Conservation (phyloP, 306 rosid species). For the Urtica urens region DNA sequence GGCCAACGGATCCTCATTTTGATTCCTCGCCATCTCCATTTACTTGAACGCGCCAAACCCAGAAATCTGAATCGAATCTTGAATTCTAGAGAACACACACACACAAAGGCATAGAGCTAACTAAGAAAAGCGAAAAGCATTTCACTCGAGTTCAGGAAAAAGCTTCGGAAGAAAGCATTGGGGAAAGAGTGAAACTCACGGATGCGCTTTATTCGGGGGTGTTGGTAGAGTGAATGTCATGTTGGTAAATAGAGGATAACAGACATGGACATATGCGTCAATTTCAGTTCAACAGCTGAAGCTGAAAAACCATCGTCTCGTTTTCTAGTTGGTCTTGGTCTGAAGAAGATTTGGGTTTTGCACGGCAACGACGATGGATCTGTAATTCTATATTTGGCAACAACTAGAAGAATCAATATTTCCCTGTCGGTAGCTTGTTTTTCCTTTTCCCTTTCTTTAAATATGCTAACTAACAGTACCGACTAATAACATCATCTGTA, state of each 20-base stretch:
- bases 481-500: too few species aligned
- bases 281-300: too few species aligned
- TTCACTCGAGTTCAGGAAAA: constrained; percentile 4
- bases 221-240: constrained; percentile 5
- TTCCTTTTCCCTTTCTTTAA: too few species aligned
- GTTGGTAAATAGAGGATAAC: constrained; percentile 4
- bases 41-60: constrained; percentile 25
- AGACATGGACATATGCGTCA: constrained; percentile 10
- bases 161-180: not conserved
- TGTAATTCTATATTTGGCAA: too few species aligned
- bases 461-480: too few species aligned
- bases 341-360: too few species aligned
- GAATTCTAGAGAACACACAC: not conserved
- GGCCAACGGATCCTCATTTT: constrained; percentile 23
- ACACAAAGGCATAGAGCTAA: constrained; percentile 9
- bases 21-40: constrained; percentile 33
- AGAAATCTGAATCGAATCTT: constrained; percentile 8
- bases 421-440: too few species aligned
- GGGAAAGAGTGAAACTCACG: constrained; percentile 4
- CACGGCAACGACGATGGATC: too few species aligned
- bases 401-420: too few species aligned
- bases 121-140: not conserved
- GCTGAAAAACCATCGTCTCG: too few species aligned
- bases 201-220: not conserved
- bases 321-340: too few species aligned